These are phyloP conservation scores for Trypanosoma conorhini DNA, from an alignment of 208 protist genomes.

Conservation along the genomic window DNA sequence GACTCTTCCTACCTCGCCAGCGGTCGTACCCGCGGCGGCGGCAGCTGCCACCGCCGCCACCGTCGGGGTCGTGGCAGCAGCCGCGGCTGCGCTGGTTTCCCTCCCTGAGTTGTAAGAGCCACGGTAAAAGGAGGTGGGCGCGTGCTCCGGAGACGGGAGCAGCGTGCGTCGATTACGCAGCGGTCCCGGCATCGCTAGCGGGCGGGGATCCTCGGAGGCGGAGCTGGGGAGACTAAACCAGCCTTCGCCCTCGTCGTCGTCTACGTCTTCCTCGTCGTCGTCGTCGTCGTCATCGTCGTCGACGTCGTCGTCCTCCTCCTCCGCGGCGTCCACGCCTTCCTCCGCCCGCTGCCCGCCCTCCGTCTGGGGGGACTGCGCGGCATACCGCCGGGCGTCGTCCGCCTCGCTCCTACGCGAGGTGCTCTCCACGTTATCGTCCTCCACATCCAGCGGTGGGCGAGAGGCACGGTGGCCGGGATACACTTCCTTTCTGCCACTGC, in stretches of 20 bases:
- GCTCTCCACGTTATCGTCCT: constrained; percentile 17
- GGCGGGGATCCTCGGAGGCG: not conserved
- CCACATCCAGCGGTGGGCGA: constrained; percentile 10
- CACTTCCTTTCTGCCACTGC: not conserved
- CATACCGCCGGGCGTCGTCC: constrained; percentile 14
- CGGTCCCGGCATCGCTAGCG: constrained; percentile 28
- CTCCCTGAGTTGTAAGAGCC: not conserved
- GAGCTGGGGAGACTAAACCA: constrained; percentile 43
- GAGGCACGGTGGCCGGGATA: not conserved
- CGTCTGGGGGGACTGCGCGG: not conserved
- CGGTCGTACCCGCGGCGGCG: too few species aligned
- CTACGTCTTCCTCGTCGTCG: constrained; percentile 2
- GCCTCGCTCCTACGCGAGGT: constrained; percentile 5
- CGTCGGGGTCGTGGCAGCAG: not conserved
- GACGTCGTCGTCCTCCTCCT: not conserved
- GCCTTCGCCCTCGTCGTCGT: constrained; percentile 35
- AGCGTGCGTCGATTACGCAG: constrained; percentile 1
- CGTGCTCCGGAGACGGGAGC: not conserved
- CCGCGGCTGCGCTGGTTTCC: not conserved
- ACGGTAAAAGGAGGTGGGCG: not conserved
- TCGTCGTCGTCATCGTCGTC: constrained; percentile 1
- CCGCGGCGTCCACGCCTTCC: too few species aligned
- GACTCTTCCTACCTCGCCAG: not conserved
- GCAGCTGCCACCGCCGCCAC: too few species aligned
- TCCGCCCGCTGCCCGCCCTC: not conserved